Evolutionary conservation across 78 protist species (phyloP), one percentile per base, ranked within the genome.

Genomic region (Creolimax fragrantissima): DNA sequence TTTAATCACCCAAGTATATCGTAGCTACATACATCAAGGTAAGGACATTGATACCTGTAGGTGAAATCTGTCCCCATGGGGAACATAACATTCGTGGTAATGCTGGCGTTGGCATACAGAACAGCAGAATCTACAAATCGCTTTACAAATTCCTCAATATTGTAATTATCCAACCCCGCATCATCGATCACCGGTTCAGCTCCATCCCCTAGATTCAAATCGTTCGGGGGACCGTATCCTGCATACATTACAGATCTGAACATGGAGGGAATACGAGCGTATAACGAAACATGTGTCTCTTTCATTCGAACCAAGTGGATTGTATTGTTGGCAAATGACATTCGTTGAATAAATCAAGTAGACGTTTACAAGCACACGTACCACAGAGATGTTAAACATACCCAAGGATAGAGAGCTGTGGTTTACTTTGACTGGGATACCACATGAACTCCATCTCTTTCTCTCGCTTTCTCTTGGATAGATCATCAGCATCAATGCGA

Each of bases 1-100:
- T n/a, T n/a, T n/a, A n/a, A n/a, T n/a, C n/a, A n/a, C n/a, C n/a
- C n/a, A n/a, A n/a, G n/a, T n/a, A n/a, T n/a, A n/a, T n/a, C n/a
- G n/a, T n/a, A n/a, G n/a, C n/a, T n/a, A n/a, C n/a, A n/a, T n/a
- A n/a, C n/a, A n/a, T n/a, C n/a, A n/a, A n/a, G n/a, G n/a, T n/a
- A n/a, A n/a, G n/a, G n/a, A n/a, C n/a, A n/a, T 24, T 32, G 24
- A 58, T 58, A 58, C 74, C 74, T 58, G 74, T 95, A 97, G 3
- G 89, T 83, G 44, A 97, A 97, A 84, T 97, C 98, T 11, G 93
- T 83, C 24, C 98, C 98, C 88, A 93, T 89, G 35, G 97, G 90
- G 42, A 94, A 45, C 66, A 96, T n/a, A 4, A 97, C 93, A 89
- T 95, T 88, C 39, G 94, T 94, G n/a, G 96, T 91, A 44, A 83